Evolutionary conservation across 106 monocot genomes (phyloP).

Genomic region (Xerophyta viscosa): DNA sequence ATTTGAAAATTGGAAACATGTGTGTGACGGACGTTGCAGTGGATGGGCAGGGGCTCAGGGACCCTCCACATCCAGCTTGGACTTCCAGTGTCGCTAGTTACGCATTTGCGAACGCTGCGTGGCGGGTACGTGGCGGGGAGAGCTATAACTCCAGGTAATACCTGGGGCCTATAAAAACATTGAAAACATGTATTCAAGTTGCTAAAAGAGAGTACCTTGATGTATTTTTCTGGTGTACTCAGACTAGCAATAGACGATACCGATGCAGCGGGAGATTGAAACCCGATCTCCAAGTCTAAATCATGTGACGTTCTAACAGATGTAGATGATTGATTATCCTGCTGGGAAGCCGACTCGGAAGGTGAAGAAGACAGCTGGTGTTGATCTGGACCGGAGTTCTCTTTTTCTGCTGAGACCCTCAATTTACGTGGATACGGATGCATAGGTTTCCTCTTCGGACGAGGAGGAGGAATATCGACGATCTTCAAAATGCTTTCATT

Average conservation of each 20-base stretch:
- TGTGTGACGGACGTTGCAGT: too few species aligned
- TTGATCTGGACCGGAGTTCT: slow-evolving; percentile 4
- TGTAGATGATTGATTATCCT: slow-evolving; percentile 49
- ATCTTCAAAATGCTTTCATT: slow-evolving; percentile 10
- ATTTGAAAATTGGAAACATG: too few species aligned
- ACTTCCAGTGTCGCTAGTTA: too few species aligned
- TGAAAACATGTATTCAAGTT: too few species aligned
- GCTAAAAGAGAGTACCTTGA: slow-evolving; percentile 19
- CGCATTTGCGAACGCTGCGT: too few species aligned
- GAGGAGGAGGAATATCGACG: slow-evolving; percentile 77
- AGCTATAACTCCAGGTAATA: too few species aligned
- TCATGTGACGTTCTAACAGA: slow-evolving; percentile 32
- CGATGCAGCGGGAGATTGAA: slow-evolving; percentile 1
- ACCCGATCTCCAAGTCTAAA: slow-evolving; percentile 31
- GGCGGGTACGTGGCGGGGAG: too few species aligned
- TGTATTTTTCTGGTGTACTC: slow-evolving; percentile 6
- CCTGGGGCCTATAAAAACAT: too few species aligned
- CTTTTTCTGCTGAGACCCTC: slow-evolving; percentile 10
- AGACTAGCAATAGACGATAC: slow-evolving; percentile 8
- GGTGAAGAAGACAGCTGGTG: slow-evolving; percentile 14
- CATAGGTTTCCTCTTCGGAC: slow-evolving; percentile 69
- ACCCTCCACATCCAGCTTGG: too few species aligned
- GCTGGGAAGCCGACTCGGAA: slow-evolving; percentile 18
- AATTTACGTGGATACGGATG: slow-evolving; percentile 88
- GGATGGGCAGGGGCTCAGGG: too few species aligned